Conservation (phyloP, 2,329 filamentous ascomycete species). For the Phyllosticta citribraziliensis region DNA sequence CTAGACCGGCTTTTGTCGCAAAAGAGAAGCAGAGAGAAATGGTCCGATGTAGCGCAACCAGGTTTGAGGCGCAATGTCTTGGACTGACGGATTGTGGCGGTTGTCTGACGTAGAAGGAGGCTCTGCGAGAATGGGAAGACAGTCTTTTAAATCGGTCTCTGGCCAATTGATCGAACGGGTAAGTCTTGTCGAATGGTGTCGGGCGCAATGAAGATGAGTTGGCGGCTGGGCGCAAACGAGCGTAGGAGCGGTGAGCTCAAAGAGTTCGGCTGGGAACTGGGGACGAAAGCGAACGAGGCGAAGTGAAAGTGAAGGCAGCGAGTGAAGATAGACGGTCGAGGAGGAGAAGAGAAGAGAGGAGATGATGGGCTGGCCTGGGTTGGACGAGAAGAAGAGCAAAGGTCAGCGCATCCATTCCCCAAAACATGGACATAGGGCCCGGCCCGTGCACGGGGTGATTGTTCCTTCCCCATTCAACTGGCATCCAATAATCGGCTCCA, state of each 20-base stretch:
- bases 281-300: neutral
- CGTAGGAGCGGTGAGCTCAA: neutral
- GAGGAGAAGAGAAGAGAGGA: neutral
- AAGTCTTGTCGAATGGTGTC: neutral
- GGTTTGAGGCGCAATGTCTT: neutral
- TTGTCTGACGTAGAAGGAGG: neutral
- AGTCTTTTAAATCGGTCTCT: neutral
- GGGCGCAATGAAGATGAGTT: neutral
- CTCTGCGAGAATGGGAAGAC: neutral
- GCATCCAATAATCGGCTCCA: neutral
- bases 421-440: neutral
- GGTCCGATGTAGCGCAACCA: neutral
- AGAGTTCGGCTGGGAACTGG: neutral
- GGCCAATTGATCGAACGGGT: neutral
- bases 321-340: neutral
- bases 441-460: neutral
- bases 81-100: neutral
- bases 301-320: neutral
- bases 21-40: neutral
- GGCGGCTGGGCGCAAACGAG: neutral
- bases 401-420: constrained; percentile 6
- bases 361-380: neutral
- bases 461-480: neutral
- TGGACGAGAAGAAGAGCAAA: neutral
- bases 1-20: neutral